These are phyloP conservation scores for Besnoitia besnoiti DNA, from an alignment of 169 alveolate genomes.

Conservation along the genomic window DNA sequence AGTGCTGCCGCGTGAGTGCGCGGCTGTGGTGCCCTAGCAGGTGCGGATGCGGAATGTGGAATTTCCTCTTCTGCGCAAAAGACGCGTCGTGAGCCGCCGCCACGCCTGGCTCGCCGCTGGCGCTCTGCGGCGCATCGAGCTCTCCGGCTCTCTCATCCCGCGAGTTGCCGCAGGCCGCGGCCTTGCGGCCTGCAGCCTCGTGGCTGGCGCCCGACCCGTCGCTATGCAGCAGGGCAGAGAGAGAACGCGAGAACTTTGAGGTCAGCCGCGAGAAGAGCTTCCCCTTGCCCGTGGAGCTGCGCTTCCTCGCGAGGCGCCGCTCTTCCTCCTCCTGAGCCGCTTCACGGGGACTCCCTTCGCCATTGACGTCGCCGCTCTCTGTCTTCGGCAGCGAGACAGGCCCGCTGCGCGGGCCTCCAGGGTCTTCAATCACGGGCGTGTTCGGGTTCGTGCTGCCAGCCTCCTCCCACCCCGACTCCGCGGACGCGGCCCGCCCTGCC, in stretches of 20 bases:
- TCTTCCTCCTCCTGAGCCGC: background rate
- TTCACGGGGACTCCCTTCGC: background rate
- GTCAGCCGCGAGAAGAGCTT: conserved; percentile 13
- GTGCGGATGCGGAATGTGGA: conserved; percentile 29
- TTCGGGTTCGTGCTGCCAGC: conserved; percentile 42
- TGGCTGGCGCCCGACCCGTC: background rate
- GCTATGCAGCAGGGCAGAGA: conserved; percentile 8
- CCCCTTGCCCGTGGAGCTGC: background rate
- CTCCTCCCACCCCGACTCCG: conserved; percentile 16
- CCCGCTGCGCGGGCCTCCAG: background rate
- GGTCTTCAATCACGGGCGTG: conserved; percentile 23
- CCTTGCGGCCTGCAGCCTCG: background rate
- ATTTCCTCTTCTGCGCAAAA: background rate
- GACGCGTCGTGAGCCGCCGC: background rate
- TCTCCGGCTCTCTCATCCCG: background rate
- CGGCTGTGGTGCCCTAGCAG: background rate
- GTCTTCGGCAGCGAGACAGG: background rate
- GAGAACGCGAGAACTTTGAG: background rate
- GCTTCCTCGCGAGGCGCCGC: background rate
- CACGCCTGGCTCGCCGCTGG: background rate
- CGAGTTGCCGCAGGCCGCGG: background rate
- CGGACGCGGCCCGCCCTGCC: background rate
- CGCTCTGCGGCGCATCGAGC: background rate
- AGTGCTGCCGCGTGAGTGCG: background rate
- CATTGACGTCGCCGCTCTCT: background rate